Conservation (phyloP, 768 basidiomycete genomes). For the Cubamyces sp. region DNA sequence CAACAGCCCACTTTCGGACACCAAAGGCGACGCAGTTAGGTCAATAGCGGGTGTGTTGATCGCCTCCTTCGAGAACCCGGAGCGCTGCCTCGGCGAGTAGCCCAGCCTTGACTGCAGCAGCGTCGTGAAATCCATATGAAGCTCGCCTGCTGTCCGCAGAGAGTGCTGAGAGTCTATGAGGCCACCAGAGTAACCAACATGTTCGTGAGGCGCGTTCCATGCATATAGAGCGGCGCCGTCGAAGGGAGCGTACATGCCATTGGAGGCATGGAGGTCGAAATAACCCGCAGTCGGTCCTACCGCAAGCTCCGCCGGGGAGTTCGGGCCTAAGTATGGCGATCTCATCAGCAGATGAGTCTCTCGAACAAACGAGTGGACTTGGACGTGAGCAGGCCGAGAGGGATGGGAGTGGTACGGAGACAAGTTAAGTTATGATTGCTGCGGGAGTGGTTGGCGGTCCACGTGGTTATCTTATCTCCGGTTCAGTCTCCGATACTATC, state of each 20-base stretch:
- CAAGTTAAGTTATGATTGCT: too few species aligned
- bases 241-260: not conserved
- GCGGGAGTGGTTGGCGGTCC: not conserved
- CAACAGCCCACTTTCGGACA: slow-evolving; percentile 13
- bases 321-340: slow-evolving; percentile 14
- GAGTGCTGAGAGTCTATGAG: not conserved
- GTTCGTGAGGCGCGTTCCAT: slow-evolving; percentile 10
- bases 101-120: slow-evolving; percentile 6
- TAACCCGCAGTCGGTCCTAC: slow-evolving; percentile 2
- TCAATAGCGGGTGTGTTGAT: slow-evolving; percentile 10
- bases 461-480: slow-evolving; percentile 15
- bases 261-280: slow-evolving; percentile 20
- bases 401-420: not conserved
- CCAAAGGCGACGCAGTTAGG: slow-evolving; percentile 10
- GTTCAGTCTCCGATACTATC: not conserved
- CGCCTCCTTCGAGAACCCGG: slow-evolving; percentile 18
- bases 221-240: not conserved
- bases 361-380: too few species aligned
- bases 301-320: slow-evolving; percentile 20
- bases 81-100: slow-evolving; percentile 28
- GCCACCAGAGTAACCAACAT: not conserved
- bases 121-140: slow-evolving; percentile 10
- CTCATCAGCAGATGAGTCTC: slow-evolving; percentile 5
- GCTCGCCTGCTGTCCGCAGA: not conserved
- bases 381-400: not conserved